Evolutionary conservation across 2,329 filamentous ascomycete species (phyloP), one percentile per base, ranked within the genome.

Genomic region (Talaromyces sp.): DNA sequence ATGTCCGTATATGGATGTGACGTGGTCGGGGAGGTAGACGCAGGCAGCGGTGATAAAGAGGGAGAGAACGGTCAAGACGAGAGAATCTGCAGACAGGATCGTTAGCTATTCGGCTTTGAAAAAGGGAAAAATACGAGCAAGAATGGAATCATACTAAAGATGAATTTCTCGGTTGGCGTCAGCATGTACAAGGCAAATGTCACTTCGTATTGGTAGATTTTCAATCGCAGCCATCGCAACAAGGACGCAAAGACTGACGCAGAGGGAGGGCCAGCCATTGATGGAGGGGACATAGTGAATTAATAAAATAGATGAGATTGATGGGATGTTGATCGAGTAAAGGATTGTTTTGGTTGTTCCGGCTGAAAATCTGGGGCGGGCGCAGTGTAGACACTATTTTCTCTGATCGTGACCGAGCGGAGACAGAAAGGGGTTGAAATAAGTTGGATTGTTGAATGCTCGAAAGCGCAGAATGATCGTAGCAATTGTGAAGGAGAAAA

Each of bases 131-230:
- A 17, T 15, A 11, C 13, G 17, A 4, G 15, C 17, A 57, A 57
- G 41, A 21, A 33, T 35, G 43, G 28, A 33, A 53, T 77, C 91
- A 59, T 83, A 97, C 94, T 97, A 77, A 97, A 96, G 67, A 96
- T 87, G 76, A 96, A 93, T 75, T 96, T 96, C 80, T 99, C 94
- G 54, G 89, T 91, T 1, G 91, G 89, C 37, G 92, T 97, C 67
- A 97, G 88, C 89, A 99, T 97, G 81, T 99, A 97, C 25, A 97
- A 84, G 61, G 89, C 88, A 76, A 95, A 94, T 11, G 93, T 97
- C 73, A 97, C 93, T 78, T 99, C 94, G 73, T 97, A 91, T 80
- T 97, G 94, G 80, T 97, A 97, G 73, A 92, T 87, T 82, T 99
- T 99, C 75, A 92, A 84, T 75, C 91, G 87, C 65, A 97, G 81